Evolutionary conservation across 2,329 filamentous ascomycete genomes (phyloP), one percentile per base, ranked within the genome.

Genomic region (Nothophoma quercina): DNA sequence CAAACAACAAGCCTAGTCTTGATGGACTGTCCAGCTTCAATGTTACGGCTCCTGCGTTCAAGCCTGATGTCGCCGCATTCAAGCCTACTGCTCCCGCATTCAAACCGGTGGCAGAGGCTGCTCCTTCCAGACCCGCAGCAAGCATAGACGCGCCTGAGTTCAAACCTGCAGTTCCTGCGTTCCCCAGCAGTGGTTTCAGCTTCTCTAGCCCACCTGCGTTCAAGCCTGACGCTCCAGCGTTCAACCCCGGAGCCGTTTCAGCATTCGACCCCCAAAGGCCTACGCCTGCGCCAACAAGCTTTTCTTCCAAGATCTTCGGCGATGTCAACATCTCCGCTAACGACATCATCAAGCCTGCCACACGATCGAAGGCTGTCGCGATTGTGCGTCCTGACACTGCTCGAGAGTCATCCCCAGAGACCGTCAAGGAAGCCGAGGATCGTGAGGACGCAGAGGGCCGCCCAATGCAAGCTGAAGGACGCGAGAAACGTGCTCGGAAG

Each of bases 311-410:
- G 56, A 73, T 73, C 39, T 74, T 74, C 45, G 70, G 71, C 6
- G 59, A 69, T 47, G 63, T 74, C 45, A 83, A 85, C 57, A 76
- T 89, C 25, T 83, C 80, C 47, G 73, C 81, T 25, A 80, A 82
- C 12, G 86, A 90, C 18, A 81, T 86, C 41, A 76, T 85, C 22
- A 89, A 89, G 65, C 83, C 87, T 6, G 72, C 77, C 0, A 91
- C 89, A 75, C 86, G 85, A 63, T 90, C 88, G 4, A 97, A 95
- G 76, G 91, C 91, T 8, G 84, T 96, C 47, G 89, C 92, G 0
- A 96, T 96, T 57, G 76, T 93, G 8, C 82, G 81, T 30, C 89
- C 90, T 1, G 80, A 85, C 49, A 60, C 58, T 51, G 63, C 66
- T 18, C 64, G 64, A 19, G 62, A 70, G 49, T 60, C 61, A 34